Evolutionary conservation across 1,284 basidiomycete genomes (phyloP), one percentile per base, ranked within the genome.

Genomic region (Cystobasidium sp.): DNA sequence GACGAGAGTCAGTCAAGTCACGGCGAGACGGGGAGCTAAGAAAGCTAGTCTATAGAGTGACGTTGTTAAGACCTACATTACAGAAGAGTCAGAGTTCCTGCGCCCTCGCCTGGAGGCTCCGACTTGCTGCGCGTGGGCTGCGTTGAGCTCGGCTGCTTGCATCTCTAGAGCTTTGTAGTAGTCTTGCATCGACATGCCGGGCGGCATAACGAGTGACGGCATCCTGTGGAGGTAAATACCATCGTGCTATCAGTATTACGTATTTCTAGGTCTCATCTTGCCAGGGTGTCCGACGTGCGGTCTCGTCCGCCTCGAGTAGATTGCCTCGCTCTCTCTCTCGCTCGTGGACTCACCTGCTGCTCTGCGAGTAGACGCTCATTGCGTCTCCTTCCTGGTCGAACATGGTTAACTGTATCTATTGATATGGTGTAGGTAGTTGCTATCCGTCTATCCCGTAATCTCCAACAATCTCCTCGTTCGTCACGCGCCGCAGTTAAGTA

Each of bases 161-260:
- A 61, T 51, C 63, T 73, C 62, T 16, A 73, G 52, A 12, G 51
- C 49, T 18, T 39, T 41, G 51, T 73, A 73, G 70, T 73, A 73
- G n/a, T 73, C 62, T 55, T 73, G 70, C 70, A 73, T 73, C 31
- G 46, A 52, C 55, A 24, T 16, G 41, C 70, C 70, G 39, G 62
- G 62, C 24, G 65, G 62, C 70, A 73, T 73, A 62, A 73, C 63
- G 46, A 73, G 70, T n/a, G 70, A 73, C 5, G 62, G 62, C 70
- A 73, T 73, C 41, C 70, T n/a, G n/a, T n/a, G n/a, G n/a, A n/a
- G n/a, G n/a, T n/a, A n/a, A n/a, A n/a, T n/a, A n/a, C n/a, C n/a
- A n/a, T n/a, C n/a, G n/a, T n/a, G n/a, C n/a, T n/a, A n/a, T n/a
- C n/a, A n/a, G n/a, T n/a, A n/a, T n/a, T n/a, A n/a, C n/a, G n/a